phyloP scores from a whole-genome alignment of 768 basidiomycete genomes.

The Leccinum fibrillosum region DNA sequence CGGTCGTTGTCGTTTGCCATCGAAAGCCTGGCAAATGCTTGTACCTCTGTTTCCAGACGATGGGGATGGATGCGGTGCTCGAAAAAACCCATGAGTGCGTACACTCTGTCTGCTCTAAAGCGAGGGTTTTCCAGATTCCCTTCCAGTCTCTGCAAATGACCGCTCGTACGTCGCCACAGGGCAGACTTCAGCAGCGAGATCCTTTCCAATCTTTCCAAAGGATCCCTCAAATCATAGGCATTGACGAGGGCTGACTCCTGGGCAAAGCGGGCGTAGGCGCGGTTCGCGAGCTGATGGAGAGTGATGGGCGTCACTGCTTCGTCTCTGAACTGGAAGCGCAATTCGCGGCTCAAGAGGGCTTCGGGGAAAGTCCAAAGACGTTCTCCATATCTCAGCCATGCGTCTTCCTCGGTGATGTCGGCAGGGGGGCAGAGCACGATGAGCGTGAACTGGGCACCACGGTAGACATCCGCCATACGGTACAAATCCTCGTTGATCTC shows the following conservation, averaged over 20 bases:
- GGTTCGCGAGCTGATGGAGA: conserved; percentile 23
- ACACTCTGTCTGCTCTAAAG: conserved; percentile 22
- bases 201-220: conserved; percentile 23
- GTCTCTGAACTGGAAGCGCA: conserved; percentile 14
- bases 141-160: background rate
- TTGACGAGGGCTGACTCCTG: conserved; percentile 24
- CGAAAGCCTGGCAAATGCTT: conserved; percentile 16
- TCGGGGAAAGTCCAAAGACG: conserved; percentile 27
- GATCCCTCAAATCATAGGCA: conserved; percentile 16
- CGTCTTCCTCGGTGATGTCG: background rate
- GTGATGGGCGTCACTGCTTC: conserved; percentile 14
- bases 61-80: conserved; percentile 22
- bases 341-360: conserved; percentile 19
- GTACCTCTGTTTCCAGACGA: conserved; percentile 13
- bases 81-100: conserved; percentile 27
- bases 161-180: conserved; percentile 21
- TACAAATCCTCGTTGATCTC: conserved; percentile 19
- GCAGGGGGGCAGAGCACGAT: conserved; percentile 13
- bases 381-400: conserved; percentile 19
- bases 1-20: too few species aligned
- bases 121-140: background rate
- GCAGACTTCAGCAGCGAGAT: conserved; percentile 20
- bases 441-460: conserved; percentile 21
- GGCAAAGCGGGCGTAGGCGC: conserved; percentile 13
- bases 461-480: conserved; percentile 24